Conservation (phyloP, 305 asterid genomes). For the Petunia hybrid region DNA sequence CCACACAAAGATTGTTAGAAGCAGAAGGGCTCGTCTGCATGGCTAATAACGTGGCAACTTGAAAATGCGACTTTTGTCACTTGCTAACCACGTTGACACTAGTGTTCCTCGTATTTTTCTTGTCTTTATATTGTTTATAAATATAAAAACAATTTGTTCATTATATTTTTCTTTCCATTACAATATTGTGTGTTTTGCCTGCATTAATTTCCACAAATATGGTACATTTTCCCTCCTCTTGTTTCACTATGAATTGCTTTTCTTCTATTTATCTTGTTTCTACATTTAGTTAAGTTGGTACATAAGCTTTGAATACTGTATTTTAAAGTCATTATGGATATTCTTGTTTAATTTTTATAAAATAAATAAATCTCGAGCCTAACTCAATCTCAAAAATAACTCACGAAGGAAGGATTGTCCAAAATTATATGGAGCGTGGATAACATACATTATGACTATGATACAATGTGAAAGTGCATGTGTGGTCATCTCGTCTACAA, state of each 20-base stretch:
- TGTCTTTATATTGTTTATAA: not conserved
- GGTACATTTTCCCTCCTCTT: constrained; percentile 13
- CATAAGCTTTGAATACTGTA: not conserved
- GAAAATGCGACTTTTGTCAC: not conserved
- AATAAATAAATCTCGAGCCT: no score
- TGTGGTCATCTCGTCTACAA: no score
- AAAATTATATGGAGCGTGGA: no score
- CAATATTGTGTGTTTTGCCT: not conserved
- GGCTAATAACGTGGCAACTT: constrained; percentile 5
- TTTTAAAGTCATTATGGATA: no score
- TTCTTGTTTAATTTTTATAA: no score
- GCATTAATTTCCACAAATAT: constrained; percentile 7
- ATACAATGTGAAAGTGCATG: no score
- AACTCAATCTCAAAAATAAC: no score
- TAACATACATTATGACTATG: no score
- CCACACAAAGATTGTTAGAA: not conserved
- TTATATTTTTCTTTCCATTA: not conserved
- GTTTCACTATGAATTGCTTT: not conserved
- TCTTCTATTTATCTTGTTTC: not conserved
- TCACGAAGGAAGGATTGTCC: no score
- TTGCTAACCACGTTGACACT: not conserved
- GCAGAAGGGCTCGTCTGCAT: not conserved
- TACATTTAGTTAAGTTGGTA: not conserved
- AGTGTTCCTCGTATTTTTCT: not conserved
- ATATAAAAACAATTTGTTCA: not conserved